Conservation (phyloP, 345 rosid genomes). For the Pugionium dolabratum region DNA sequence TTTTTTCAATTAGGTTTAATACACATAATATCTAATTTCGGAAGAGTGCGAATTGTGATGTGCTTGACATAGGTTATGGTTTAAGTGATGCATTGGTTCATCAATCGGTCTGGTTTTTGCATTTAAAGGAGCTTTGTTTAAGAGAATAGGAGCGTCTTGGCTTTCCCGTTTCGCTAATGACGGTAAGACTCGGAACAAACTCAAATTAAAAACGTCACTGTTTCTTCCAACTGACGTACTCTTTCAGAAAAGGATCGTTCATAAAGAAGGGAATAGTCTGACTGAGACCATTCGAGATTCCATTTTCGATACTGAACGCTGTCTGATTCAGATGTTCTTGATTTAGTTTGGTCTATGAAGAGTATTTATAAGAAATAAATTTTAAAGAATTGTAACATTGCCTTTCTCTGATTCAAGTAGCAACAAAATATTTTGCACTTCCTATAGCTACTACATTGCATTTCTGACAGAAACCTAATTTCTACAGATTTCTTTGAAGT, state of each 20-base stretch:
- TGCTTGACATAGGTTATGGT: too few species aligned
- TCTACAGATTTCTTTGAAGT: conserved; percentile 36
- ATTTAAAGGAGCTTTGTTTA: too few species aligned
- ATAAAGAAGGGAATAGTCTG: neutral
- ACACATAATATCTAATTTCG: too few species aligned
- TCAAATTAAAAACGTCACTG: too few species aligned
- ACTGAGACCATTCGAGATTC: conserved; percentile 7
- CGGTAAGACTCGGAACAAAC: too few species aligned
- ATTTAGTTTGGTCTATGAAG: neutral
- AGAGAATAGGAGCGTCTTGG: too few species aligned
- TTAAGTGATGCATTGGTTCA: too few species aligned
- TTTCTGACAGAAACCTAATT: conserved; percentile 16
- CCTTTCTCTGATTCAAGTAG: conserved; percentile 20
- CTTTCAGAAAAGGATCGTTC: neutral
- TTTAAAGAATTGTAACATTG: conserved; percentile 13
- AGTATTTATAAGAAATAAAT: neutral
- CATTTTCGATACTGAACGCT: neutral
- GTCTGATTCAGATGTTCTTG: conserved; percentile 4
- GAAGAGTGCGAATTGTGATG: too few species aligned
- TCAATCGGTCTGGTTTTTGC: too few species aligned
- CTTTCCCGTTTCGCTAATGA: too few species aligned
- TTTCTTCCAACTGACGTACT: too few species aligned
- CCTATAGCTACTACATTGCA: conserved; percentile 14
- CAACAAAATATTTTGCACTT: conserved; percentile 21
- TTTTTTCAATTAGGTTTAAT: too few species aligned